These are phyloP conservation scores for Ceratocystis albifundus DNA, from an alignment of 2,329 filamentous ascomycete species.

Conservation along the genomic window DNA sequence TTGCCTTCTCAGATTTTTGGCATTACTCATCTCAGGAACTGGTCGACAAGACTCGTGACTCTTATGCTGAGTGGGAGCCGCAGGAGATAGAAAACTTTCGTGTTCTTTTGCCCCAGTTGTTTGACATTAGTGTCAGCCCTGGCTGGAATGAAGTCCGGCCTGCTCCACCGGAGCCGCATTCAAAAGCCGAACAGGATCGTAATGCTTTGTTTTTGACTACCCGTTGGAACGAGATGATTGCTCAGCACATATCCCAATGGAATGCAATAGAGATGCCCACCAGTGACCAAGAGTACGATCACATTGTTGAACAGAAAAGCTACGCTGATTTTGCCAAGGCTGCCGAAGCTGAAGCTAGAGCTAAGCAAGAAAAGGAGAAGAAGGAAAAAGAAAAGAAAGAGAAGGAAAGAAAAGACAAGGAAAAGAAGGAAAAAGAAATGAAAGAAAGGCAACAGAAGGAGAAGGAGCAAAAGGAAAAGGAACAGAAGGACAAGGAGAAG, in stretches of 20 bases:
- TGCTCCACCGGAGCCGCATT: conserved; percentile 36
- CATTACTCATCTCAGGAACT: conserved; percentile 28
- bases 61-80: conserved; percentile 26
- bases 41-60: conserved; percentile 27
- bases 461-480: neutral
- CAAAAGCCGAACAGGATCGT: conserved; percentile 41
- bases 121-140: conserved; percentile 44
- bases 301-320: conserved; percentile 10
- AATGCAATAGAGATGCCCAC: conserved; percentile 28
- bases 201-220: conserved; percentile 42
- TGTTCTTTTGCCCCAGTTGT: conserved; percentile 40
- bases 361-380: neutral
- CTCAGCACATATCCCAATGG: conserved; percentile 37
- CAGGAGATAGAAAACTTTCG: conserved; percentile 35
- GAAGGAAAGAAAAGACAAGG: neutral
- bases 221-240: conserved; percentile 40
- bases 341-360: neutral
- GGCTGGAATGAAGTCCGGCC: conserved; percentile 40
- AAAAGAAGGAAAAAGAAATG: neutral
- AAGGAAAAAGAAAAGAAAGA: neutral
- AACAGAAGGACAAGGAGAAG: neutral
- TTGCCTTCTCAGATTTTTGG: conserved; percentile 38
- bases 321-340: conserved; percentile 4
- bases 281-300: conserved; percentile 20
- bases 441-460: neutral